phyloP scores from a whole-genome alignment of 2,329 filamentous ascomycete species.

The Alternaria rosae region DNA sequence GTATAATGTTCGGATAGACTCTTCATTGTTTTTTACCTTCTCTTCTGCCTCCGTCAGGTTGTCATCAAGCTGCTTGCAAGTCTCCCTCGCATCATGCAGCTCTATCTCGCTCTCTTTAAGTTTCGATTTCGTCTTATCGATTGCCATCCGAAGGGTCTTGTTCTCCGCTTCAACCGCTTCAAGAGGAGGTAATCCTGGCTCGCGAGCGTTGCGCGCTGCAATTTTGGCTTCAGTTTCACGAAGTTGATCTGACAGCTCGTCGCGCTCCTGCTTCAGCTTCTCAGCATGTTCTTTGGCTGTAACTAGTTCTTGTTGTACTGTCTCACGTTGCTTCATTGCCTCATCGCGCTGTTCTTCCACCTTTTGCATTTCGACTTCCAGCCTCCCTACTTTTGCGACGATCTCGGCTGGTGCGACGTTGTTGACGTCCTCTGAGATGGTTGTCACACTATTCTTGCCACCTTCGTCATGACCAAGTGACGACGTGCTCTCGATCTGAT shows the following conservation, averaged over 20 bases:
- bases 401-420: neutral
- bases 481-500: neutral
- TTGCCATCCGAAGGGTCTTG: neutral
- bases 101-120: neutral
- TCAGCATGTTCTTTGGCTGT: neutral
- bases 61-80: neutral
- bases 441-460: neutral
- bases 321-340: neutral
- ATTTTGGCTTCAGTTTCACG: neutral
- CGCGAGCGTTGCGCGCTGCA: neutral
- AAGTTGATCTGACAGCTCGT: neutral
- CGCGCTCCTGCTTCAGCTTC: neutral
- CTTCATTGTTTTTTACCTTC: neutral
- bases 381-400: neutral
- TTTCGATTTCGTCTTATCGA: neutral
- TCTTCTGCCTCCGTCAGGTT: neutral
- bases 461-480: neutral
- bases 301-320: constrained; percentile 4
- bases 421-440: neutral
- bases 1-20: neutral
- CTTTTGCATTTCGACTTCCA: neutral
- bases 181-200: neutral
- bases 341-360: neutral
- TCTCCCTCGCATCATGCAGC: neutral
- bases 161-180: neutral